Base-by-base conservation (phyloP, 257 asterid species). In the Verbena officinalis region DNA sequence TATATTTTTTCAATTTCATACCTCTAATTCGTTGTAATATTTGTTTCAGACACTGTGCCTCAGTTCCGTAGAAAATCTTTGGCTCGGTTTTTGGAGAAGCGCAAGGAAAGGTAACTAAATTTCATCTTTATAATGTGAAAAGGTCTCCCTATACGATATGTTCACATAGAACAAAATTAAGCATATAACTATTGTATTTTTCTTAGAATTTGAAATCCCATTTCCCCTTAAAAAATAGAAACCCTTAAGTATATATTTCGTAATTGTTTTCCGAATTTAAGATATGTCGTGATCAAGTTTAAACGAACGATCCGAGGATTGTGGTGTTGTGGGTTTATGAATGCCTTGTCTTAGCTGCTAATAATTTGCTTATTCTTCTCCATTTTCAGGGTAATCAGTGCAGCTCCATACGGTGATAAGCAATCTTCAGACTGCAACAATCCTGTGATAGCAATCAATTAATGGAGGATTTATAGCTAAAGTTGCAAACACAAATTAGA, bases 81-180 rank as follows among this genome's bases (percentile, higher is more conserved):
- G 80, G 93, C 92, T 50, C 91, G 95, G 34, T 92, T 92, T 67
- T 65, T 92, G 83, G 98, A 92, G 86, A 92, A 84, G 83, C 97
- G 98, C 71, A 86, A 83, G 70, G 98, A 87, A 67, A 87, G 98
- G 98, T 92, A 81, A 72, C 36, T 59, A 17, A 30, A n/a, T 34
- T 42, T 50, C 33, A 42, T 11, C 4, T 11, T 12, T n/a, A n/a
- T n/a, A n/a, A n/a, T n/a, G n/a, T n/a, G n/a, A n/a, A n/a, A n/a
- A n/a, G n/a, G n/a, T n/a, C n/a, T 22, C 0, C 16, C 19, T 10
- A 38, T 53, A 14, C 9, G 14, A 23, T 55, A 55, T 27, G 23
- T 30, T 13, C 23, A 55, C 17, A 27, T 30, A 12, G 14, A 55
- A 23, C 58, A 10, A 4, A 14, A 21, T 36, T 33, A 0, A 12